These are phyloP conservation scores for Debaryomycetaceae sp. DNA, from an alignment of 1,139 yeast genomes.

Conservation along the genomic window DNA sequence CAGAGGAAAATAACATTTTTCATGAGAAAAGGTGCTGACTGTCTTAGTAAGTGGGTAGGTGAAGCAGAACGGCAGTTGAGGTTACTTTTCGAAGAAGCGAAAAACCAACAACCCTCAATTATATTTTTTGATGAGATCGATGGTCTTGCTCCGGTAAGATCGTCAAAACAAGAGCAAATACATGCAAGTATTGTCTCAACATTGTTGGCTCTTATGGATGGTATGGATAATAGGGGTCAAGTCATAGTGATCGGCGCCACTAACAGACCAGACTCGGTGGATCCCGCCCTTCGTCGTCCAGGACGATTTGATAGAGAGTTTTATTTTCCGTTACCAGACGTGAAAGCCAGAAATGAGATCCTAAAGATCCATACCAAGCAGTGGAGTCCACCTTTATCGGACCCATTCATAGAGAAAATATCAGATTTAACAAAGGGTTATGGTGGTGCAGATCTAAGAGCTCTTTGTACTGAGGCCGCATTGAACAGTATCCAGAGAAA, in stretches of 20 bases:
- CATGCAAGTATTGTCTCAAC: slow-evolving; percentile 98
- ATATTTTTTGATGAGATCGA: slow-evolving; percentile 97
- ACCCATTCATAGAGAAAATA: slow-evolving; percentile 58
- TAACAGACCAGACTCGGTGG: slow-evolving; percentile 95
- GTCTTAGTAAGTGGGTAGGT: slow-evolving; percentile 97
- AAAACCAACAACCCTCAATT: slow-evolving; percentile 91
- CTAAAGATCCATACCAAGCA: slow-evolving; percentile 80
- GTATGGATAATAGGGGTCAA: slow-evolving; percentile 97
- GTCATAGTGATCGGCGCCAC: slow-evolving; percentile 98
- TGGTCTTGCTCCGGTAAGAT: slow-evolving; percentile 96
- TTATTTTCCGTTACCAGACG: slow-evolving; percentile 89
- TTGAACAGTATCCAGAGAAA: slow-evolving; percentile 85
- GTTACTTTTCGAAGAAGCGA: slow-evolving; percentile 90
- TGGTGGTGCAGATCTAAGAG: slow-evolving; percentile 97
- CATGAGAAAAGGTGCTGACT: slow-evolving; percentile 98
- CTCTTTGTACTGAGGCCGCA: slow-evolving; percentile 95
- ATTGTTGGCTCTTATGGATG: slow-evolving; percentile 93
- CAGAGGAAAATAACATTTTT: slow-evolving; percentile 86
- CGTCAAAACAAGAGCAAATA: slow-evolving; percentile 95
- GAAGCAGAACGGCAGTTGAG: slow-evolving; percentile 96
- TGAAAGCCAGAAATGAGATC: slow-evolving; percentile 73
- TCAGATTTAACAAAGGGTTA: slow-evolving; percentile 89
- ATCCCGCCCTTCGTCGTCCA: slow-evolving; percentile 95
- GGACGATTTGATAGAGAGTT: slow-evolving; percentile 98
- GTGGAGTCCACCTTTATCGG: slow-evolving; percentile 75